Percentiles rank a stretch among this genome's conserved stretches.
Evolutionary conservation across 176 grass and related monocot species (phyloP).

Genomic region (Oryza nivara): DNA sequence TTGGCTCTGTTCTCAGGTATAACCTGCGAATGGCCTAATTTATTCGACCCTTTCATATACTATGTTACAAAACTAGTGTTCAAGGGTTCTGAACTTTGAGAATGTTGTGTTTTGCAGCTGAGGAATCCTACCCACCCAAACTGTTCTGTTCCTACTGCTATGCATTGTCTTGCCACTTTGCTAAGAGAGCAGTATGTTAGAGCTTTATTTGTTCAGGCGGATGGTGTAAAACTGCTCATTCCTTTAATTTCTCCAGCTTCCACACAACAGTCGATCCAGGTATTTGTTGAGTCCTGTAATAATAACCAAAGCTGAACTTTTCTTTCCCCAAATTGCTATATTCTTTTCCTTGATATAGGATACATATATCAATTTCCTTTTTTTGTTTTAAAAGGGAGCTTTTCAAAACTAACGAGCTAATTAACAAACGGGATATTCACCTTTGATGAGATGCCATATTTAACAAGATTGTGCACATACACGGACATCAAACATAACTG

Average conservation of each 20-base stretch:
- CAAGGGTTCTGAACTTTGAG: constrained; percentile 24
- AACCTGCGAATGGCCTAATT: constrained; percentile 36
- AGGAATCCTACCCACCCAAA: constrained; percentile 78
- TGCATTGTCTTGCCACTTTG: constrained; percentile 72
- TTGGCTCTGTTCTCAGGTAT: constrained; percentile 91
- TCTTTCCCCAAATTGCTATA: background rate
- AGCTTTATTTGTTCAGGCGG: constrained; percentile 87
- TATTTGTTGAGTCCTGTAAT: constrained; percentile 35
- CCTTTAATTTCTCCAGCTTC: constrained; percentile 88
- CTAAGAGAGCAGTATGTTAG: constrained; percentile 69
- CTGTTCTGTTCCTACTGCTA: constrained; percentile 72
- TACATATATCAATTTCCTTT: background rate
- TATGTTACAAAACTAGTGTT: constrained; percentile 10
- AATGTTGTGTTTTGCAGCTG: constrained; percentile 68
- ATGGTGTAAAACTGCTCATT: constrained; percentile 88
- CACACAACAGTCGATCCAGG: constrained; percentile 96
- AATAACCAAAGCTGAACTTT: constrained; percentile 20
- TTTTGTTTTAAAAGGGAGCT: background rate
- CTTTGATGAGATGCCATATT: constrained; percentile 13
- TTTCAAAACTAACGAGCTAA: background rate
- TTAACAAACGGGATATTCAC: constrained; percentile 11
- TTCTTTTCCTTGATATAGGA: background rate
- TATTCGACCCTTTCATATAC: constrained; percentile 27
- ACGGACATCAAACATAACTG: background rate
- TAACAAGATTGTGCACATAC: constrained; percentile 10